Evolutionary conservation across 2,329 filamentous ascomycete genomes (phyloP), one percentile per base, ranked within the genome.

Genomic region (Penicillium hordei): DNA sequence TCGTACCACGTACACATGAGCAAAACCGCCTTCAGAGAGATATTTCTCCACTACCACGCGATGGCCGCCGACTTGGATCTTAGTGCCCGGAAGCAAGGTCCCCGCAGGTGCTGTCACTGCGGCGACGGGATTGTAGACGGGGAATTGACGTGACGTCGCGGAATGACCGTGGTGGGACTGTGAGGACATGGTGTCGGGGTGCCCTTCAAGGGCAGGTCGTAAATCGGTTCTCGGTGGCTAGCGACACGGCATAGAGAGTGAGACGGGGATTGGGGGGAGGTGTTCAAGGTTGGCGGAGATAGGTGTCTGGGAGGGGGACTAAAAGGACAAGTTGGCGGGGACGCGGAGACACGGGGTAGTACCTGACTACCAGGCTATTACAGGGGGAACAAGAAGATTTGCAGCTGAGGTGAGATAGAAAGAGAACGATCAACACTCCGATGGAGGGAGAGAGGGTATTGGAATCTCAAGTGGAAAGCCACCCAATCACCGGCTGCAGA

Each of bases 21-120:
- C 94, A 72, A 99, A 99, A 40, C 94, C 94, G 66, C 94, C 94
- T 79, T 99, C 94, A 62, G 94, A 97, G 48, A 99, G 88, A 77
- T 99, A 99, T 75, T 93, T 94, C 72, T 97, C 92, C 66, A 99
- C 95, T 51, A 95, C 85, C 59, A 97, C 93, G 64, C 92, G 88
- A 75, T 99, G 94, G 73, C 84, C 86, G 72, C 94, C 94, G 56
- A 97, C 91, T 73, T 96, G 93, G 70, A 99, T 95, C 82, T 97
- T 97, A 62, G 94, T 99, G 43, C 93, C 93, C 7, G 94, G 88
- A 52, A 89, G 80, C 75, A 99, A 97, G 59, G 93, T 97, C 65
- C 94, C 94, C 54, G 87, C 85, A n/a, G 90, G 80, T 42, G 74
- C 74, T 51, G 64, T 63, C 40, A 73, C 64, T 52, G 70, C 68